Evolutionary conservation across 768 basidiomycete genomes (phyloP), one percentile per base, ranked within the genome.

Genomic region (Phlebiopsis gigantea): DNA sequence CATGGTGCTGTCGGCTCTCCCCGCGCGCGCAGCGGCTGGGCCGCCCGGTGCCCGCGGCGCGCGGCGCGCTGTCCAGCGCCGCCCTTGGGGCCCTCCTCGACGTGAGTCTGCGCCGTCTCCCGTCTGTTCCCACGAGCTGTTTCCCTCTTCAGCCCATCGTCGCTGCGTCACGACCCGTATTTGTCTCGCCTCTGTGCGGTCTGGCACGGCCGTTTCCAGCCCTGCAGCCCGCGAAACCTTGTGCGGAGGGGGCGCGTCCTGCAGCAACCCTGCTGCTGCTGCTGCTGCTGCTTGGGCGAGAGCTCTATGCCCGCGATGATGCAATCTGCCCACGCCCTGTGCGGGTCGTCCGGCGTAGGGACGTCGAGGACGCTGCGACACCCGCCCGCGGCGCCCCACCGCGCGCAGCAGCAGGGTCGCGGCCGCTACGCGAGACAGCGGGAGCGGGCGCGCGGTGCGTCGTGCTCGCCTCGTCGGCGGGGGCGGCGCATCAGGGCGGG

Each of bases 11-110:
- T 46, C 48, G 53, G n/a, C 39, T 17, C 42, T 55, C 53, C 12
- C 25, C 48, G 46, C 58, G 58, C 12, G 52, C 58, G 4, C 21
- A 17, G 24, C 58, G 58, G 17, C 42, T 59, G 30, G 58, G 58
- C 21, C 46, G 42, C 47, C 30, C 21, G 25, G 19, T 31, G 29
- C 39, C 46, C 44, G 50, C 41, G 3, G 52, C 26, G 45, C 10
- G 10, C 34, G 30, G 17, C 54, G 54, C 45, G 21, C 44, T 34
- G 7, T 17, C n/a, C 54, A 55, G 28, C 44, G 44, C 43, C 24
- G 29, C 45, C 43, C 45, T 55, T 29, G 54, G 17, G 17, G 46
- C 43, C 44, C 29, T 46, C 25, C 54, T 55, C 29, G 54, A 55
- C 31, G 54, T 55, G 54, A 47, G 54, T 55, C n/a, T n/a, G n/a